Conservation (phyloP, 441 rosid species). For the Populus tomentosa region DNA sequence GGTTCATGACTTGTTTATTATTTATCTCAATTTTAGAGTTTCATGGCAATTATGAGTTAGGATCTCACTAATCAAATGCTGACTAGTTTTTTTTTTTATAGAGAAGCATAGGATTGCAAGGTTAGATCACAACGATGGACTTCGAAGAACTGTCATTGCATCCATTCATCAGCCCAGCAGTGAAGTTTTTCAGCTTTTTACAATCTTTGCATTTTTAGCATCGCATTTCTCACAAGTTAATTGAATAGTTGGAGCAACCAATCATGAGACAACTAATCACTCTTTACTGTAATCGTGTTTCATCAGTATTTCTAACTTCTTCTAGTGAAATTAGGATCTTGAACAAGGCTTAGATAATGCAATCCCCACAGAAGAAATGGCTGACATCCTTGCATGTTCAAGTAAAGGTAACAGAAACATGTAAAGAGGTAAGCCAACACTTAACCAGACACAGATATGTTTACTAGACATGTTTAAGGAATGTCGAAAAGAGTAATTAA, state of each 20-base stretch:
- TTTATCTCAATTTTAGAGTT: too few species aligned
- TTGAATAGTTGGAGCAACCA: not conserved
- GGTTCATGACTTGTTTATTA: too few species aligned
- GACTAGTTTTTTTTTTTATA: too few species aligned
- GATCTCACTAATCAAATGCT: too few species aligned
- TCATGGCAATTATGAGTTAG: too few species aligned
- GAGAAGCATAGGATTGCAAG: conserved; percentile 31
- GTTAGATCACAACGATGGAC: conserved; percentile 29
- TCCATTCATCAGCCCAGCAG: conserved; percentile 54
- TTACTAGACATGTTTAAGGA: not conserved
- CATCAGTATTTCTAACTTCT: not conserved
- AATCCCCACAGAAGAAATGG: too few species aligned
- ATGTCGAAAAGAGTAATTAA: not conserved
- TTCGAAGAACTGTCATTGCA: conserved; percentile 34
- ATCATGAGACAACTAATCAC: not conserved
- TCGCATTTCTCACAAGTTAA: too few species aligned
- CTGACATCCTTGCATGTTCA: too few species aligned
- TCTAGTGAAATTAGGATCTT: too few species aligned
- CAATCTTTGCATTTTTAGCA: conserved; percentile 34
- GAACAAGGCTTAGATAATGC: too few species aligned
- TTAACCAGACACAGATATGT: not conserved
- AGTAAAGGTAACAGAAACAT: too few species aligned
- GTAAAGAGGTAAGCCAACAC: too few species aligned
- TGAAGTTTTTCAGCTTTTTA: conserved; percentile 51
- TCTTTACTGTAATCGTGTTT: not conserved